Conservation (phyloP, 2,329 filamentous ascomycete genomes). For the Verticillium zaregamsianum region DNA sequence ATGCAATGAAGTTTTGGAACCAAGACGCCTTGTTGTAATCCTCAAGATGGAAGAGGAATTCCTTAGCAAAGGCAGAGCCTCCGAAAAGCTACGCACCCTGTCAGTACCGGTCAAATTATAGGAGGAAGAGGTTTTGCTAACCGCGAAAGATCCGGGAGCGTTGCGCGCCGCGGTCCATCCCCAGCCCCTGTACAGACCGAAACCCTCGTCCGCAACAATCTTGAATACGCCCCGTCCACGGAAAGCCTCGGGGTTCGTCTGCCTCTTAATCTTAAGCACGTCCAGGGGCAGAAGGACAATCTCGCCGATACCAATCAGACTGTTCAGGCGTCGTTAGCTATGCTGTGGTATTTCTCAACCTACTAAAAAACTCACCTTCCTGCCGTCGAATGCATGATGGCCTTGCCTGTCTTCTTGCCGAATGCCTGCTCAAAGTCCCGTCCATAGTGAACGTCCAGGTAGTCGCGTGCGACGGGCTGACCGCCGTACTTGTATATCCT, state of each 20-base stretch:
- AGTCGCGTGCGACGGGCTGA: constrained; percentile 92
- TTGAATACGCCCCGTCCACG: constrained; percentile 83
- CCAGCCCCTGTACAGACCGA: constrained; percentile 93
- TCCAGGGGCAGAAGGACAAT: constrained; percentile 93
- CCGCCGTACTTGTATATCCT: constrained; percentile 98
- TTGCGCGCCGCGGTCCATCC: constrained; percentile 97
- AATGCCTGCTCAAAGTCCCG: constrained; percentile 83
- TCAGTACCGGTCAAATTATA: background rate
- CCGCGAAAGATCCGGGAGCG: constrained; percentile 92
- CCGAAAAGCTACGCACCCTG: constrained; percentile 71
- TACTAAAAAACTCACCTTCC: constrained; percentile 58
- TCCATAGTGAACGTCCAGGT: constrained; percentile 74
- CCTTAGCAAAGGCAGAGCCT: constrained; percentile 94
- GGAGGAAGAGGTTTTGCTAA: constrained; percentile 41
- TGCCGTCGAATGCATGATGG: constrained; percentile 94
- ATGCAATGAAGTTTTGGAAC: constrained; percentile 96
- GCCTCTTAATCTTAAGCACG: constrained; percentile 98
- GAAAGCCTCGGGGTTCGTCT: constrained; percentile 98
- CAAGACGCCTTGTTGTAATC: constrained; percentile 96
- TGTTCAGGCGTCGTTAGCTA: constrained; percentile 25
- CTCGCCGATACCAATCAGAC: constrained; percentile 94
- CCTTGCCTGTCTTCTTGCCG: constrained; percentile 95
- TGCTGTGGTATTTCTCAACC: background rate
- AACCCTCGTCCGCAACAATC: constrained; percentile 91
- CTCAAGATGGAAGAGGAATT: constrained; percentile 82